Evolutionary conservation across 2,329 filamentous ascomycete genomes (phyloP).

Genomic region (Bipolaris victoriae): DNA sequence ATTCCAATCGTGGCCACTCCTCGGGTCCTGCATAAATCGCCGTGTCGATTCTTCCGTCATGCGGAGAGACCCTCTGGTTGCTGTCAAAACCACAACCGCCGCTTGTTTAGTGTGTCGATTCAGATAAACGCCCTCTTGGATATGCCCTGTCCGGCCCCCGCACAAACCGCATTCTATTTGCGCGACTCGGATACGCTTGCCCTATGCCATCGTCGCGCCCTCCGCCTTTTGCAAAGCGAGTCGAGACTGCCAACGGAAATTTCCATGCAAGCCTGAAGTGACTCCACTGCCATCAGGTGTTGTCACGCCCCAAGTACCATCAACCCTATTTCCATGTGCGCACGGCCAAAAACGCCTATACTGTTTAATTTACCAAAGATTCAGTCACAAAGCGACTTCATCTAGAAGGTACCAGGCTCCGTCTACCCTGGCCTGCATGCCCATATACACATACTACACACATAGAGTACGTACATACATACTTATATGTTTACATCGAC

Average conservation of each 20-base stretch:
- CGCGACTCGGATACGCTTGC: constrained; percentile 6
- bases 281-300: constrained; percentile 13
- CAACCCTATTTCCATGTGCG: background rate
- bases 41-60: constrained; percentile 4
- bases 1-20: constrained; percentile 5
- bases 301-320: background rate
- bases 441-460: too few species aligned
- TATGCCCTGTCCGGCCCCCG: background rate
- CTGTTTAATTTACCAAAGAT: constrained; percentile 12
- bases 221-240: constrained; percentile 5
- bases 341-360: constrained; percentile 8
- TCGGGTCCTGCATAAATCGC: constrained; percentile 7
- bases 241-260: constrained; percentile 4
- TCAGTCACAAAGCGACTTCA: constrained; percentile 2
- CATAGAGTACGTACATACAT: too few species aligned
- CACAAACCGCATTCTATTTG: background rate
- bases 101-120: constrained; percentile 10
- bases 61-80: constrained; percentile 1
- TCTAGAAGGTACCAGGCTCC: background rate
- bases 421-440: background rate
- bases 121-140: constrained; percentile 4
- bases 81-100: constrained; percentile 12
- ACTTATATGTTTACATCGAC: background rate
- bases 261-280: constrained; percentile 10
- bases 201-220: constrained; percentile 14